These are phyloP conservation scores for Isabelozyma rhagii DNA, from an alignment of 805 yeast species.

Conservation along the genomic window DNA sequence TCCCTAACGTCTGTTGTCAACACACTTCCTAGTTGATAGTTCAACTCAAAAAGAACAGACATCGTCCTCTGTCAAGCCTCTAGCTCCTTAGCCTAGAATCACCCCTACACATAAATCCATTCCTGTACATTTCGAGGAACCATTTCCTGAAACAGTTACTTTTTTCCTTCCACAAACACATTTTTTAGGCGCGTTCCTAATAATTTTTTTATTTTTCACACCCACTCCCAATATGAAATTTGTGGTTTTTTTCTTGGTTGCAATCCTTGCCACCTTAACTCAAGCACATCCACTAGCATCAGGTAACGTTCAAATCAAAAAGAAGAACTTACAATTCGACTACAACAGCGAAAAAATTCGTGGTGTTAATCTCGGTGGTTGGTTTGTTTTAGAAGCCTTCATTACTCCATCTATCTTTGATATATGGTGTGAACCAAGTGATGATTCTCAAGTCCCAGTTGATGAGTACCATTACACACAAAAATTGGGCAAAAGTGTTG, in stretches of 20 bases:
- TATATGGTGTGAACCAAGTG: constrained; percentile 35
- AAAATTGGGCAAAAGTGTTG: constrained; percentile 58
- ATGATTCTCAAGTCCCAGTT: constrained; percentile 52
- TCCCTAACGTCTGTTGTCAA: no score
- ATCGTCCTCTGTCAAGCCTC: no score
- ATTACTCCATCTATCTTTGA: constrained; percentile 77
- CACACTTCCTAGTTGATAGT: no score
- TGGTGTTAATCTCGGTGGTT: constrained; percentile 87
- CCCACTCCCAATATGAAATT: not conserved
- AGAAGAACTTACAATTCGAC: constrained; percentile 25
- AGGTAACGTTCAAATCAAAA: constrained; percentile 11
- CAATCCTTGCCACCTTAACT: not conserved
- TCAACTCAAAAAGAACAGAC: no score
- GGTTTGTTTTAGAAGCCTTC: constrained; percentile 85
- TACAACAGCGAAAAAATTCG: constrained; percentile 36
- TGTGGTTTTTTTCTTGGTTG: not conserved
- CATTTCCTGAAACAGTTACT: no score
- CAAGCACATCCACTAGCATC: not conserved
- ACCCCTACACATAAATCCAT: no score
- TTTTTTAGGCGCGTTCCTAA: not conserved
- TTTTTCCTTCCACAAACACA: no score
- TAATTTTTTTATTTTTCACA: not conserved
- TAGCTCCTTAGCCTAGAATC: no score
- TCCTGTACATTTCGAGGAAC: no score
- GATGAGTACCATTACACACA: constrained; percentile 77